Evolutionary conservation across 2,329 filamentous ascomycete species (phyloP).

Genomic region (Penicillium sp.): DNA sequence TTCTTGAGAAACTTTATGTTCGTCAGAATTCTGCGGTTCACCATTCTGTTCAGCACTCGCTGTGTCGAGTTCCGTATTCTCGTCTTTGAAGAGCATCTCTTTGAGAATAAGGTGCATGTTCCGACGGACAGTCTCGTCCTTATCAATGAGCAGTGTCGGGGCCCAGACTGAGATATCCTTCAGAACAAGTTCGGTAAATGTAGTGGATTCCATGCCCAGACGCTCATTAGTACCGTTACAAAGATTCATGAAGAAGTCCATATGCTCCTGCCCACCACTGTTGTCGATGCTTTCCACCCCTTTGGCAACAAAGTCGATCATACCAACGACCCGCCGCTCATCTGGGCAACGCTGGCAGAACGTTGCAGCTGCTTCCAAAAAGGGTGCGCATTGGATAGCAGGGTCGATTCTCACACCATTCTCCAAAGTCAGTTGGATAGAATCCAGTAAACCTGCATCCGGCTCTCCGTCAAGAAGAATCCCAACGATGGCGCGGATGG

Average conservation of each 20-base stretch:
- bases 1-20: conserved; percentile 21
- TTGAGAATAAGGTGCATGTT: conserved; percentile 47
- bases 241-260: conserved; percentile 55
- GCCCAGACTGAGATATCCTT: conserved; percentile 51
- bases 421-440: conserved; percentile 56
- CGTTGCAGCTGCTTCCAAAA: conserved; percentile 56
- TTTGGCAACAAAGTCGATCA: conserved; percentile 46
- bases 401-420: conserved; percentile 55
- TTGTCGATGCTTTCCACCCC: conserved; percentile 51
- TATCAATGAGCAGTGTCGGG: conserved; percentile 54
- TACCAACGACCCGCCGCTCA: conserved; percentile 35
- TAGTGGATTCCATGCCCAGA: conserved; percentile 33
- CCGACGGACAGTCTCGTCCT: conserved; percentile 47
- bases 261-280: conserved; percentile 50
- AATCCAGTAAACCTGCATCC: conserved; percentile 48
- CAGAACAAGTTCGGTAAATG: conserved; percentile 39
- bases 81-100: conserved; percentile 43
- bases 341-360: conserved; percentile 51
- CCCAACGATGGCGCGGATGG: conserved; percentile 58
- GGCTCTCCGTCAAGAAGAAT: conserved; percentile 56
- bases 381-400: conserved; percentile 52
- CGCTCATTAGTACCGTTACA: conserved; percentile 44
- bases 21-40: conserved; percentile 1
- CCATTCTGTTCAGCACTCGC: conserved; percentile 23
- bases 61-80: conserved; percentile 21